Evolutionary conservation across 371 early-diverging fungal genomes (phyloP), one percentile per base, ranked within the genome.

Genomic region (Rhizopus delemar): DNA sequence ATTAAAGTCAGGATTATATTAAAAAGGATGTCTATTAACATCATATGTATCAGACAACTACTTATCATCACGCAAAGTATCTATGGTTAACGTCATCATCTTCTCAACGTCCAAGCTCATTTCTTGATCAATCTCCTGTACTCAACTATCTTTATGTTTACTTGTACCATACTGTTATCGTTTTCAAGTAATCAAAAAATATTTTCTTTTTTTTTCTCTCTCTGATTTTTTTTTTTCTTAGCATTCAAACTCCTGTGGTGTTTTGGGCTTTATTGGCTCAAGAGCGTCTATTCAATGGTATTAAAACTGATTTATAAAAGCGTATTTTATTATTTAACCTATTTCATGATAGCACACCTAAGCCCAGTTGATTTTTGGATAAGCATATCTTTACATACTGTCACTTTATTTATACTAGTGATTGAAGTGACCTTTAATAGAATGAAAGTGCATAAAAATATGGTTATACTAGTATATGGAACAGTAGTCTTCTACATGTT

Each of bases 191-290:
- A 63, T 4, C 4, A 12, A 28, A 29, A 39, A 62, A 13, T 15
- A 36, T 36, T 8, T 9, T 8, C 8, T 34, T 28, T 33, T 36
- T 12, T 35, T 41, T 34, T 5, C 9, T 41, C 13, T 32, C 6
- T 12, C 31, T 48, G 16, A 15, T 35, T 55, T 38, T 36, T 28
- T 34, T 16, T 16, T 16, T 15, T 15, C 7, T 33, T 33, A 53
- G 75, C 32, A 69, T 84, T 32, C 63, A 80, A 22, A 82, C 82
- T 5, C 85, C 85, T 12, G 69, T 85, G 36, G 78, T 85, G 5
- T 85, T 71, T 58, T 85, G 85, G 85, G 53, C 73, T 5, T 43
- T 79, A 49, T 54, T 77, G 56, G 49, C 36, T 15, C 51, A 57
- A 1, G 53, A 51, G 36, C 48, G 51, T 5, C 22, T 62, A 16